Evolutionary conservation across 352 stramenopile genomes (phyloP), one percentile per base, ranked within the genome.

Genomic region (Phytophthora kernoviae): DNA sequence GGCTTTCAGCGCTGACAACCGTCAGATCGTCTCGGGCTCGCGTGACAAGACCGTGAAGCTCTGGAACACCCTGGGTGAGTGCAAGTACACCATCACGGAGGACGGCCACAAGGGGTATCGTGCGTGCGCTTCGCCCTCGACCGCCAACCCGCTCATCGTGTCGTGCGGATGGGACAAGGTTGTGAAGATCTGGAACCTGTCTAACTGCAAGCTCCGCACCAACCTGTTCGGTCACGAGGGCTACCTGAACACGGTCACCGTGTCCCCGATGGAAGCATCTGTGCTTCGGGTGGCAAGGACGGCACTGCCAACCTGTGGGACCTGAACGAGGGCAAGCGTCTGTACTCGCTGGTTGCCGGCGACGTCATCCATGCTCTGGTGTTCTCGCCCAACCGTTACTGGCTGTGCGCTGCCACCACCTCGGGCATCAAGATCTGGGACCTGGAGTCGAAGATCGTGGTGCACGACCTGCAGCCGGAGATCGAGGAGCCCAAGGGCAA

Each of bases 341-440:
- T 99, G 22, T 99, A 99, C 95, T 96, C 88, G 66, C 87, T 99
- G 11, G 97, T 99, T 57, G 98, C 97, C 10, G 96, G 96, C 56
- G 96, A 99, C 77, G 98, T 99, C 77, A 95, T 96, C 82, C 86
- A 96, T 68, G 96, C 94, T 18, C 89, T 99, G 18, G 94, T 99
- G 52, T 99, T 99, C 84, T 99, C 94, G 62, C 98, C 98, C 57
- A 99, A 99, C 91, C 95, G 97, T 57, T 99, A 99, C 94, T 99
- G 98, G 98, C 83, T 99, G 61, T 99, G 97, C 83, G 98, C 98
- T 46, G 98, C 98, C 58, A 99, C 98, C 32, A 97, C 96, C 52
- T 95, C 96, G 55, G 88, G 88, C 78, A 99, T 99, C 88, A 99
- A 99, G 92, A 99, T 99, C 84, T 99, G 98, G 98, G 98, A 99